phyloP scores from a whole-genome alignment of 2,329 filamentous ascomycete species.

The Tolypocladium ophioglossoides region DNA sequence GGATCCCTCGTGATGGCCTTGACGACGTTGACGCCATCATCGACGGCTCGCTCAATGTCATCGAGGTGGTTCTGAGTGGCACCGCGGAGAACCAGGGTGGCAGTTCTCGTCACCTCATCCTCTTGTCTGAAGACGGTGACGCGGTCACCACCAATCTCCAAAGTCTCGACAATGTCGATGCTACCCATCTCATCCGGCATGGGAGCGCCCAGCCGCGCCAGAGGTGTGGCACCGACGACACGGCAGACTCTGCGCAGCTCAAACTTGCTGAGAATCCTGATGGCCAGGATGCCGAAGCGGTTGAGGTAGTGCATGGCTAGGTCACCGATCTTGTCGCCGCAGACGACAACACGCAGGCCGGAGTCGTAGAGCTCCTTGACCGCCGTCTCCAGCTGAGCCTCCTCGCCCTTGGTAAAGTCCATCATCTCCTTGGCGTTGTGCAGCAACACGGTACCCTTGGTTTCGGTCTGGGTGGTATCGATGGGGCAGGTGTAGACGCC shows the following conservation, averaged over 20 bases:
- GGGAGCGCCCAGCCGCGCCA: conserved; percentile 87
- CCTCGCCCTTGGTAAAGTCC: conserved; percentile 95
- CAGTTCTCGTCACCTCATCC: conserved; percentile 80
- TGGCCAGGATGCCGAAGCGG: conserved; percentile 88
- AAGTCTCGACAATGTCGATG: conserved; percentile 90
- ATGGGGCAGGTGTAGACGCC: conserved; percentile 94
- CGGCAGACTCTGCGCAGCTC: conserved; percentile 91
- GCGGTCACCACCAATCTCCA: conserved; percentile 94
- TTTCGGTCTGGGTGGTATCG: conserved; percentile 93
- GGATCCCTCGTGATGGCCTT: conserved; percentile 96
- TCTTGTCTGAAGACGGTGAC: conserved; percentile 99
- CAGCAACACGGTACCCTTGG: conserved; percentile 92
- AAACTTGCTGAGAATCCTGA: conserved; percentile 97
- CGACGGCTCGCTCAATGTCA: conserved; percentile 91
- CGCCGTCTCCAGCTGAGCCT: conserved; percentile 75
- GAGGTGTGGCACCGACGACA: conserved; percentile 91
- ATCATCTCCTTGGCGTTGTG: conserved; percentile 99
- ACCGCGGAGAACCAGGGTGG: conserved; percentile 86
- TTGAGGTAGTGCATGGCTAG: conserved; percentile 96
- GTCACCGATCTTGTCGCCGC: conserved; percentile 89
- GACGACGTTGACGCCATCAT: conserved; percentile 96
- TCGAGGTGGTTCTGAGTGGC: conserved; percentile 98
- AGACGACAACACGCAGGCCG: conserved; percentile 82
- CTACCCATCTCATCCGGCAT: conserved; percentile 99
- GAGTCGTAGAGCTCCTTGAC: conserved; percentile 97